phyloP scores from a whole-genome alignment of 768 basidiomycete genomes.

The Psilocybe sp. region DNA sequence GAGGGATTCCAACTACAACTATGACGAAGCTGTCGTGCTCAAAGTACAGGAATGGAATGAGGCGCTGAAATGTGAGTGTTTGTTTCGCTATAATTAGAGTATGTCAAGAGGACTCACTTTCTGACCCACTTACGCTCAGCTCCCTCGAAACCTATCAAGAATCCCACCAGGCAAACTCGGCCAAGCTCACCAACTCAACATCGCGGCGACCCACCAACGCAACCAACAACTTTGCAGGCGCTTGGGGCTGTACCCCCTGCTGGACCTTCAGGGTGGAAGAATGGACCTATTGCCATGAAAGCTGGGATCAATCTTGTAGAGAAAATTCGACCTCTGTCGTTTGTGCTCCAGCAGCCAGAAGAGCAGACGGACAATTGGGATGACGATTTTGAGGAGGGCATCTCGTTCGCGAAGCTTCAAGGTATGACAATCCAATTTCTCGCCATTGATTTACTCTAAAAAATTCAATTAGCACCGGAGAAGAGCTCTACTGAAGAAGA shows the following conservation, averaged over 20 bases:
- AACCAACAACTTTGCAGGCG: conserved; percentile 24
- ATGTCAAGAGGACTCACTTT: background rate
- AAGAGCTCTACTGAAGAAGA: conserved; percentile 58
- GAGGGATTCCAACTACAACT: conserved; percentile 79
- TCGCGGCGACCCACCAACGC: conserved; percentile 30
- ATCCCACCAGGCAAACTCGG: conserved; percentile 48
- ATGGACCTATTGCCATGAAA: conserved; percentile 28
- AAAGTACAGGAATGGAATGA: conserved; percentile 99
- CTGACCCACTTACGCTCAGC: conserved; percentile 36
- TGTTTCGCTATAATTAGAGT: background rate
- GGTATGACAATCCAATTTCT: conserved; percentile 30
- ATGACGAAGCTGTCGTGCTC: conserved; percentile 82
- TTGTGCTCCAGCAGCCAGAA: conserved; percentile 70
- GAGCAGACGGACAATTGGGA: conserved; percentile 97
- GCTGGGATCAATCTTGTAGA: conserved; percentile 41
- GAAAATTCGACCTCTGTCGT: conserved; percentile 61
- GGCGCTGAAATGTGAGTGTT: conserved; percentile 76
- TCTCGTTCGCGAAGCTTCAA: conserved; percentile 83
- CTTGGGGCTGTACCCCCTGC: conserved; percentile 26
- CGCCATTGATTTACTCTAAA: background rate
- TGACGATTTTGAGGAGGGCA: conserved; percentile 94
- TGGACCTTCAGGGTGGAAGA: conserved; percentile 33
- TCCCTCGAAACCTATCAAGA: conserved; percentile 72
- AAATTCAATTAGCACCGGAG: conserved; percentile 49
- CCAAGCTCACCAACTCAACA: conserved; percentile 45